Evolutionary conservation across 352 stramenopile genomes (phyloP), one percentile per base, ranked within the genome.

Genomic region (Phytophthora rubi): DNA sequence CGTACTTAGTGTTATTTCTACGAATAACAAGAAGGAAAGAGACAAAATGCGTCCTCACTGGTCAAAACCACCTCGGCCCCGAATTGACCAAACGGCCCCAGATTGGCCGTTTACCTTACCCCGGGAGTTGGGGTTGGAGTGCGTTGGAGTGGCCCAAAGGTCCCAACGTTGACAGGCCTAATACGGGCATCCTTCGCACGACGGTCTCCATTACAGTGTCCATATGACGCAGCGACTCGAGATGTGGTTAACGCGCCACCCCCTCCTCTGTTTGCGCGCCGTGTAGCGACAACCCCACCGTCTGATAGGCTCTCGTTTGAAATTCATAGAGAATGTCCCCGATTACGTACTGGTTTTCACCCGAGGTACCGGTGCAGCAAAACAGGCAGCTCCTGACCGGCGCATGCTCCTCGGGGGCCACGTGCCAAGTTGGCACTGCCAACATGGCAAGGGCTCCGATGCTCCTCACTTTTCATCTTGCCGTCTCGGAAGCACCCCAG

Each of bases 401-500:
- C n/a, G n/a, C 15, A 15, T 18, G 48, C 48, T 26, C 23, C 48
- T 30, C 48, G 48, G 6, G n/a, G 44, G 65, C 65, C 65, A 73
- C 65, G 65, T 68, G 65, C 52, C 18, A 21, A 21, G 18, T 21
- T 21, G 18, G 18, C 18, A 21, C 18, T 21, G 18, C 18, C 57
- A 15, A 5, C 8, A 7, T 30, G 26, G 26, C 26, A 30, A 47
- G 26, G 37, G 35, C 49, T 67, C 45, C 12, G 3, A 10, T 21
- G 26, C 23, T 72, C 58, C 42, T 74, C 67, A 74, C 67, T 74
- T 70, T 74, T 69, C 67, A 70, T 66, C 44, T 75, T 75, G 62
- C 68, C 55, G 49, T 64, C 51, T 68, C 51, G 60, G 59, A 68
- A 59, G 33, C 53, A 73, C 65, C 15, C 42, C 60, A 64, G 54